Evolutionary conservation across 495 filamentous ascomycete genomes (phyloP), one percentile per base, ranked within the genome.

Genomic region (Penicillium cinerascens): DNA sequence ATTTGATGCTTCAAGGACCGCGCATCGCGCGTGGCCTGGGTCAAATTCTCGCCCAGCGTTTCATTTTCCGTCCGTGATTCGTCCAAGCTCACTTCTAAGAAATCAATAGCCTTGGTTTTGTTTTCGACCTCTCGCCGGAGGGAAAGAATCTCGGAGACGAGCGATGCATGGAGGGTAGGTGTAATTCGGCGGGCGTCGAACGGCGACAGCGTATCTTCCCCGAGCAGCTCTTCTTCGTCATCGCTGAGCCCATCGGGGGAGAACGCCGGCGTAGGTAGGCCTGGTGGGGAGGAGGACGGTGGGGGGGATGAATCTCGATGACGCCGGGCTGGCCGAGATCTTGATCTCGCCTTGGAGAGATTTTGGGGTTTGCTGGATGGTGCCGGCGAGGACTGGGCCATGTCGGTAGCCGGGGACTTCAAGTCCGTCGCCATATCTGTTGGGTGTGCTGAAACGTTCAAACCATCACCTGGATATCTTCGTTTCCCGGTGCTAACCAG

Each of bases 101-200:
- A 78, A 65, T 95, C 89, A 38, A 99, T 91, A 26, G 88, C 77
- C 54, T 84, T 88, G 17, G 85, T 77, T 66, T 95, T 97, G 38
- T 83, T 87, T 64, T 97, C 93, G 47, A 96, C 80, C 51, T 97
- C 95, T 40, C 93, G 78, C 4, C 91, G 83, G 40, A 99, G 69
- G 1, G 84, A 82, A 21, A 97, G 79, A 53, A 98, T 98, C 66
- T 98, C 92, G 0, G 92, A 90, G 6, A 98, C 92, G 7, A 98
- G 78, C 41, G 88, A 96, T 13, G 93, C 93, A 71, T 97, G 95
- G 17, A 97, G 78, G 2, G 91, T 97, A 4, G 93, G 93, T 5
- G 93, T 97, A 60, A 99, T 96, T 17, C 92, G 80, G 45, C 91
- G 83, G 6, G 93, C 88, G 61, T 97, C 92, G 18, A 96, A 75